A percentile compares a stretch with the other conserved stretches of the same genome.
Evolutionary conservation across 176 grass and related monocot genomes (phyloP).

Genomic region (Phoenix roebelenii): DNA sequence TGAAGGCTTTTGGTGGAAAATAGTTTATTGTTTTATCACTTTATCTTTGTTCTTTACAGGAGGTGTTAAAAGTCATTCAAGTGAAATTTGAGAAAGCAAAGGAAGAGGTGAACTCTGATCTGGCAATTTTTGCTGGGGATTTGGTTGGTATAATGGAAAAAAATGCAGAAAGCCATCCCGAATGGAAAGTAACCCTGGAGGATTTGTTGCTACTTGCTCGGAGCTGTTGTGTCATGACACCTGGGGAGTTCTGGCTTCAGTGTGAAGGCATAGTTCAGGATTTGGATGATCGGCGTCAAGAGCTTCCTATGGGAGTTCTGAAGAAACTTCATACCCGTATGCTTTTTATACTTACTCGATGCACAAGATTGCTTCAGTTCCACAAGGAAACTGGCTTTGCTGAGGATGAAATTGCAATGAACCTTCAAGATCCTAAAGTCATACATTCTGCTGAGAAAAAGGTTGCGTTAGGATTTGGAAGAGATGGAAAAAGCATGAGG

Average conservation of each 20-base stretch:
- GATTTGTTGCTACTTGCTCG: slow-evolving; percentile 96
- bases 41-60: slow-evolving; percentile 40
- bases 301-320: slow-evolving; percentile 74
- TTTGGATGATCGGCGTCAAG: slow-evolving; percentile 92
- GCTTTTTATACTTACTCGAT: slow-evolving; percentile 97
- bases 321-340: slow-evolving; percentile 96
- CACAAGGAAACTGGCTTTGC: slow-evolving; percentile 94
- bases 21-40: slow-evolving; percentile 2
- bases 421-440: slow-evolving; percentile 57
- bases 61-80: slow-evolving; percentile 93
- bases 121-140: slow-evolving; percentile 93
- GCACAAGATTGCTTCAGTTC: slow-evolving; percentile 93
- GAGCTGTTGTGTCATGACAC: slow-evolving; percentile 91
- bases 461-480: slow-evolving; percentile 29
- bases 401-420: slow-evolving; percentile 72
- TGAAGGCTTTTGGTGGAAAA: slow-evolving; percentile 13
- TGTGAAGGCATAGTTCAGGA: slow-evolving; percentile 99
- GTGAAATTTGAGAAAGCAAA: slow-evolving; percentile 97
- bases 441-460: slow-evolving; percentile 72
- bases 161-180: slow-evolving; percentile 76
- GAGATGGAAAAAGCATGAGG: slow-evolving; percentile 19
- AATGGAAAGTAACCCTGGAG: slow-evolving; percentile 98
- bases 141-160: slow-evolving; percentile 96
- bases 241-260: slow-evolving; percentile 90
- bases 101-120: slow-evolving; percentile 91